Percentiles rank a stretch among this genome's conserved stretches.
phyloP scores from a whole-genome alignment of 495 filamentous ascomycete species.

The Neurospora sp. region DNA sequence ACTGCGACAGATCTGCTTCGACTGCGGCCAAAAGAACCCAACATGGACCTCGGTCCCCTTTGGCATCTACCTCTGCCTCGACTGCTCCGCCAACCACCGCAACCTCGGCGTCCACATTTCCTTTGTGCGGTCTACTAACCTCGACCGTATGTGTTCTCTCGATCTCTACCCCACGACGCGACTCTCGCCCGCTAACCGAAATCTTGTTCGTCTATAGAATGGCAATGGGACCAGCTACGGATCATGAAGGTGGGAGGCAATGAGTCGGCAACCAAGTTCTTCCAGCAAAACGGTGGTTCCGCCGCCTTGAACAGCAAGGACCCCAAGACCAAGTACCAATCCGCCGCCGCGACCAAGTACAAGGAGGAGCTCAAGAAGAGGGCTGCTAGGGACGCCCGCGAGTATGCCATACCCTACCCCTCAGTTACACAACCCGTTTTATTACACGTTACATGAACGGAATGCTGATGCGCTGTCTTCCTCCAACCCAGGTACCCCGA shows the following conservation, averaged over 20 bases:
- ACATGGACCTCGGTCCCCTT: slow-evolving; percentile 97
- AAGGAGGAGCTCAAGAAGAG: slow-evolving; percentile 88
- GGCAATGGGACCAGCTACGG: slow-evolving; percentile 98
- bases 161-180: background rate
- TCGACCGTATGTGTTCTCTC: slow-evolving; percentile 67
- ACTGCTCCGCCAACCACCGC: slow-evolving; percentile 88
- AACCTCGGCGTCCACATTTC: slow-evolving; percentile 92
- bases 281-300: slow-evolving; percentile 88
- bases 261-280: slow-evolving; percentile 95
- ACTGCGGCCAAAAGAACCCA: slow-evolving; percentile 92
- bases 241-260: slow-evolving; percentile 99
- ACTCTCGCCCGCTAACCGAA: slow-evolving; percentile 6
- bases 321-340: slow-evolving; percentile 91
- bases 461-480: slow-evolving; percentile 13
- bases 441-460: background rate
- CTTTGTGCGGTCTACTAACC: slow-evolving; percentile 95
- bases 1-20: slow-evolving; percentile 73
- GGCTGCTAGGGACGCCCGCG: slow-evolving; percentile 66
- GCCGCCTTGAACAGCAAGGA: slow-evolving; percentile 94
- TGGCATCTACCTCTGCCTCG: slow-evolving; percentile 95
- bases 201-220: slow-evolving; percentile 49
- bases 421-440: background rate
- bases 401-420: slow-evolving; percentile 40
- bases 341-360: slow-evolving; percentile 81
- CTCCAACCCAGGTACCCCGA: slow-evolving; percentile 55